Evolutionary conservation across 768 basidiomycete species (phyloP).

Genomic region (Leccinum disarticulatum): DNA sequence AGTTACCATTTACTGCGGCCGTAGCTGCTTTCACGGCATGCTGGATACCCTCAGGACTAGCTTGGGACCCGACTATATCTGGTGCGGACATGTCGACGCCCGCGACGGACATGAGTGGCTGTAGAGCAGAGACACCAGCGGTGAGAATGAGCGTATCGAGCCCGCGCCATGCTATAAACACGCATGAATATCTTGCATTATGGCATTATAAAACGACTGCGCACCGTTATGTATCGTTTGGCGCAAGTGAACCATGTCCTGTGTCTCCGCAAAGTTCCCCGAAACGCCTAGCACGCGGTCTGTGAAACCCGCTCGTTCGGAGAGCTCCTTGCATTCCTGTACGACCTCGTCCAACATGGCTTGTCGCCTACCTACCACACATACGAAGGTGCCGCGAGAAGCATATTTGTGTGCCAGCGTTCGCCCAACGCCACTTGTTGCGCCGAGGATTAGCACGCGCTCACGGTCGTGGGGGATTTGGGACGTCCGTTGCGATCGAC

Average conservation of each 20-base stretch:
- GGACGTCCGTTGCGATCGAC: constrained; percentile 29
- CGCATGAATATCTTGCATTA: background rate
- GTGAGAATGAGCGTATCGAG: constrained; percentile 80
- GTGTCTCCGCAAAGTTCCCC: constrained; percentile 64
- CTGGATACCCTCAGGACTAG: constrained; percentile 56
- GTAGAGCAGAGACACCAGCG: constrained; percentile 83
- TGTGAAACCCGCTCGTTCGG: constrained; percentile 17
- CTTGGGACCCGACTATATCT: constrained; percentile 36
- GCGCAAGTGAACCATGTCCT: constrained; percentile 66
- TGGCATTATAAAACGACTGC: background rate
- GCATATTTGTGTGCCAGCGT: constrained; percentile 71
- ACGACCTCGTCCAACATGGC: constrained; percentile 56
- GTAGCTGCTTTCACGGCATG: constrained; percentile 54
- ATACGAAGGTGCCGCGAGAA: constrained; percentile 69
- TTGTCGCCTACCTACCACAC: constrained; percentile 68
- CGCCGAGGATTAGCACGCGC: constrained; percentile 80
- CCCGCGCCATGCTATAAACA: constrained; percentile 66
- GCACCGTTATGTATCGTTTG: constrained; percentile 53
- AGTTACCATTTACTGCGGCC: constrained; percentile 63
- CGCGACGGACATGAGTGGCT: constrained; percentile 71
- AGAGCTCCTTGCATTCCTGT: constrained; percentile 50
- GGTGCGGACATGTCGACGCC: constrained; percentile 43
- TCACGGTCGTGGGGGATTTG: constrained; percentile 50
- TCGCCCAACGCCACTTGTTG: constrained; percentile 80
- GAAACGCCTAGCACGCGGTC: constrained; percentile 46